Conservation (phyloP, 352 stramenopile species). For the Phytophthora lateralis region DNA sequence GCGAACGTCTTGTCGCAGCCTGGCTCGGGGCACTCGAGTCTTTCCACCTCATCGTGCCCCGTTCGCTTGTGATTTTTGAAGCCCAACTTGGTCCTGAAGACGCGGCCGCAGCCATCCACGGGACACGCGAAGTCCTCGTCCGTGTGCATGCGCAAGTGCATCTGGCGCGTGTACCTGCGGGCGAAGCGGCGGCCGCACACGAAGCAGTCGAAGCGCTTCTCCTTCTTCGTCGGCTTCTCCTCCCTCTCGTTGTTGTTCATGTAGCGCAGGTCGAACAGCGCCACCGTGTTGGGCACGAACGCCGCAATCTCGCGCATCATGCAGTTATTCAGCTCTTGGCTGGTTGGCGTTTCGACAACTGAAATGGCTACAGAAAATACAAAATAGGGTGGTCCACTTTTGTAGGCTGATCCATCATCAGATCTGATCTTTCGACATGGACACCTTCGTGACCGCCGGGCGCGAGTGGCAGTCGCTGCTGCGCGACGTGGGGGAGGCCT, state of each 20-base stretch:
- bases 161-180: neutral
- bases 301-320: neutral
- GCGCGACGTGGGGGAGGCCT: conserved; percentile 23
- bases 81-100: neutral
- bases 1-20: neutral
- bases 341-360: neutral
- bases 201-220: neutral
- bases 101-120: neutral
- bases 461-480: conserved; percentile 56
- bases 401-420: too few species aligned
- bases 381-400: neutral
- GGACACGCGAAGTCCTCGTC: neutral
- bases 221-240: neutral
- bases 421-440: conserved; percentile 8
- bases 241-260: neutral
- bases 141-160: neutral
- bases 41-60: neutral
- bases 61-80: neutral
- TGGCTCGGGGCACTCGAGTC: neutral
- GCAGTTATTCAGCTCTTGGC: neutral
- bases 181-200: neutral
- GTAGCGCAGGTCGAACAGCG: neutral
- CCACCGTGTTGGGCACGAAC: neutral
- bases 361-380: neutral
- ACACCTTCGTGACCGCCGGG: conserved; percentile 36